Evolutionary conservation across 176 grass and related monocot species (phyloP).

Genomic region (Dendrocalamus sinicus): DNA sequence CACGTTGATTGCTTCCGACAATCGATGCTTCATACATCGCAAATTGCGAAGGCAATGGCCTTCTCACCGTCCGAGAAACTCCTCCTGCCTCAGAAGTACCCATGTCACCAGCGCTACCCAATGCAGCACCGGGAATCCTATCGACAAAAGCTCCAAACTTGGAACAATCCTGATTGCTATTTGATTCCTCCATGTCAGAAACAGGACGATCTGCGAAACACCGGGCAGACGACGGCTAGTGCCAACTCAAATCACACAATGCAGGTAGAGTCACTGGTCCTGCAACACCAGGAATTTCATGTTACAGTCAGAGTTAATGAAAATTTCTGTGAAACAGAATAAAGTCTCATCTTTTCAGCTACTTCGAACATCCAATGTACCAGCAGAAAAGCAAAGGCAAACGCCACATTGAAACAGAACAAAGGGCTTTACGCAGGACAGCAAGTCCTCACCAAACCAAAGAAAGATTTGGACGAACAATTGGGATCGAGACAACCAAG

Average conservation of each 20-base stretch:
- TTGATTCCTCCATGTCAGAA: slow-evolving; percentile 44
- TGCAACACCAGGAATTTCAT: slow-evolving; percentile 36
- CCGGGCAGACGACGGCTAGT: too few species aligned
- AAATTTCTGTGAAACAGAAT: slow-evolving; percentile 12
- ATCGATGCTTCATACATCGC: slow-evolving; percentile 12
- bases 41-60: slow-evolving; percentile 3
- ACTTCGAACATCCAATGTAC: slow-evolving; percentile 17
- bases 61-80: slow-evolving; percentile 17
- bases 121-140: slow-evolving; percentile 20
- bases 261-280: slow-evolving; percentile 44
- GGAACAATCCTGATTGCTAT: slow-evolving; percentile 34
- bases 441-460: slow-evolving; percentile 38
- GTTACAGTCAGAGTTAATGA: slow-evolving; percentile 18
- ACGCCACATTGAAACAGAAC: slow-evolving; percentile 43
- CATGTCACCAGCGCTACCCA: slow-evolving; percentile 1
- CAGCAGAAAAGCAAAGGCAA: slow-evolving; percentile 22
- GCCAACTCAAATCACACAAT: slow-evolving; percentile 41
- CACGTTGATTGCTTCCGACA: slow-evolving; percentile 14
- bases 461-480: slow-evolving; percentile 14
- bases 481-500: background rate
- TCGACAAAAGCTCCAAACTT: slow-evolving; percentile 39
- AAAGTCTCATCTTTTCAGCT: background rate
- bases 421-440: slow-evolving; percentile 35
- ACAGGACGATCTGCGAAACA: background rate
- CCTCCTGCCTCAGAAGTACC: slow-evolving; percentile 15